Base-by-base conservation (phyloP, 768 basidiomycete species). In the Suillus subaureus region DNA sequence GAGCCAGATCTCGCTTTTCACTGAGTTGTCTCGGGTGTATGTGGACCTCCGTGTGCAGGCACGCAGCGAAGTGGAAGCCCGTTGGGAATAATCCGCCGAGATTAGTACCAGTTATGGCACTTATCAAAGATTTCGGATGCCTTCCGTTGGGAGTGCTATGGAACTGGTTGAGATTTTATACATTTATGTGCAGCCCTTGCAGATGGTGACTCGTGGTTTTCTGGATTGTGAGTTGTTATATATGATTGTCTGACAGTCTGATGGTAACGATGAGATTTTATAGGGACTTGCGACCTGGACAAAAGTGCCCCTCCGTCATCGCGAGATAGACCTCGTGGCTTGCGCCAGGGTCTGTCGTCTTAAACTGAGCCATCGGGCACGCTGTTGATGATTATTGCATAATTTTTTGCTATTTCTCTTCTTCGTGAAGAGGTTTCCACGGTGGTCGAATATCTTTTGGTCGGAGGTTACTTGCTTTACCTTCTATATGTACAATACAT, bases 361-460 rank as follows among this genome's bases (percentile, higher is more conserved):
- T 64, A 23, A 33, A 51, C 26, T 65, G 15, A 42, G 43, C 43
- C n/a, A n/a, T 58, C 42, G 15, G 61, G 40, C 64, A 18, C 2
- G 4, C 33, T 60, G 37, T 55, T 42, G 31, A 18, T 52, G 56
- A 47, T 61, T 37, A 64, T 71, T 70, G 76, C 75, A 70, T 64
- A 79, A 78, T 78, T 77, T 79, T 78, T 79, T 67, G 64, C 45
- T 49, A 11, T 63, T 54, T 62, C 55, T 75, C 75, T 75, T 78
- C 77, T 75, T 80, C 71, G 75, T 61, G 78, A 76, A 75, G 75
- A 72, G 43, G 58, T 51, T 60, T 40, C n/a, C 5, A 31, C 16
- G 6, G 16, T 52, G 18, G 28, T 31, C 52, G 6, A 54, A 54
- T 31, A 31, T 28, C 9, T 21, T 11, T 31, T 55, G 31, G 31